phyloP scores from a whole-genome alignment of 331 rosid species.

The Erythrophleum ivorense region DNA sequence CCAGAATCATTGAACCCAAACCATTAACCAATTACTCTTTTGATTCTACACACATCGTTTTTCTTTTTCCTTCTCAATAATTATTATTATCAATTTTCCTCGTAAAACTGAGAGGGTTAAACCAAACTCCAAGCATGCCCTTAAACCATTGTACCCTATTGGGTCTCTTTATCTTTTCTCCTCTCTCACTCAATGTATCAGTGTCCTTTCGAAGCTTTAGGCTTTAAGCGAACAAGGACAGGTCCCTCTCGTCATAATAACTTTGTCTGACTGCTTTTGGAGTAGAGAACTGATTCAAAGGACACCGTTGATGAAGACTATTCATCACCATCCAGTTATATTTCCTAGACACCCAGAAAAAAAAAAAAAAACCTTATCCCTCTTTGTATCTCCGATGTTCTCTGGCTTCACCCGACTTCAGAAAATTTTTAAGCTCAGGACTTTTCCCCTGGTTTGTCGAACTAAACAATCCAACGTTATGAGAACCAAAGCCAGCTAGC shows the following conservation, averaged over 20 bases:
- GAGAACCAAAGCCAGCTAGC: neutral
- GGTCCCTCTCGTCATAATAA: constrained; percentile 88
- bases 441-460: neutral
- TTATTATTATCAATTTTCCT: constrained; percentile 18
- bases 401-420: neutral
- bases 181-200: constrained; percentile 31
- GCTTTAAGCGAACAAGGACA: constrained; percentile 54
- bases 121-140: neutral
- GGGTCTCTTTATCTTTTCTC: constrained; percentile 20
- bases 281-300: constrained; percentile 91
- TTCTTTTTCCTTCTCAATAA: constrained; percentile 20
- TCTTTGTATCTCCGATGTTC: constrained; percentile 20
- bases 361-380: neutral
- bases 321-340: constrained; percentile 76
- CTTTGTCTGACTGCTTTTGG: constrained; percentile 95
- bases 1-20: constrained; percentile 46
- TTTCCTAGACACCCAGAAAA: constrained; percentile 60
- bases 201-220: constrained; percentile 58
- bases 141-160: constrained; percentile 39
- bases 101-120: constrained; percentile 1
- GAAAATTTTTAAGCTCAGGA: neutral
- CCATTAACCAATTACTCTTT: constrained; percentile 18
- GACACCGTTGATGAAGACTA: constrained; percentile 84
- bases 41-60: neutral
- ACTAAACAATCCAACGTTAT: neutral